Evolutionary conservation across 1,284 basidiomycete species (phyloP).

Genomic region (Fomitopsis pinicola): DNA sequence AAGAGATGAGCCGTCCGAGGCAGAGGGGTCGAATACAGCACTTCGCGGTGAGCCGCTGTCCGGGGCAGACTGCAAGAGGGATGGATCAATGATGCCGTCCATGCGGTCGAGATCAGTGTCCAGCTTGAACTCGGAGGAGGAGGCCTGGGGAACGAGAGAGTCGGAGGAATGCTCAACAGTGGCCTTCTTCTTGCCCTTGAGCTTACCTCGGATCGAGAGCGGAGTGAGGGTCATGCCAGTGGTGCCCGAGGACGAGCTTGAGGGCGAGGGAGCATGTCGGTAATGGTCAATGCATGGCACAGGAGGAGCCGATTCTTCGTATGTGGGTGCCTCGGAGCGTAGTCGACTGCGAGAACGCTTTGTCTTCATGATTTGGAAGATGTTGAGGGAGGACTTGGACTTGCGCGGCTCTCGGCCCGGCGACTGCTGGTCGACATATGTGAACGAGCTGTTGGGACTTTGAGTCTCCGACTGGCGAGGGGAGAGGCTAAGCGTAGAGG

Average conservation of each 20-base stretch:
- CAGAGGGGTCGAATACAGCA: constrained; percentile 30
- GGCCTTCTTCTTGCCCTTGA: constrained; percentile 21
- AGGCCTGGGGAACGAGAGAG: constrained; percentile 11
- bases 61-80: constrained; percentile 22
- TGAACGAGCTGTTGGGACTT: constrained; percentile 14
- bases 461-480: constrained; percentile 18
- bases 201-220: constrained; percentile 24
- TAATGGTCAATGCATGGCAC: constrained; percentile 20
- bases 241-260: constrained; percentile 29
- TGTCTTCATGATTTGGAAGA: constrained; percentile 26
- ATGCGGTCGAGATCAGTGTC: constrained; percentile 81
- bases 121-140: constrained; percentile 39
- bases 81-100: constrained; percentile 76
- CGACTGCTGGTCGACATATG: constrained; percentile 12
- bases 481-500: constrained; percentile 19
- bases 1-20: constrained; percentile 23
- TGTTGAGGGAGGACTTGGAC: constrained; percentile 16
- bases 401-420: constrained; percentile 14
- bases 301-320: constrained; percentile 15
- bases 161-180: constrained; percentile 11
- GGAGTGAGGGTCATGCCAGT: background rate
- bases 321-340: constrained; percentile 19
- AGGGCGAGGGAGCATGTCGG: constrained; percentile 26
- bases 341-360: constrained; percentile 28
- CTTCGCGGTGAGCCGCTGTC: constrained; percentile 37